Base-by-base conservation (phyloP, 1,284 basidiomycete genomes). In the Sporisorium scitamineum region DNA sequence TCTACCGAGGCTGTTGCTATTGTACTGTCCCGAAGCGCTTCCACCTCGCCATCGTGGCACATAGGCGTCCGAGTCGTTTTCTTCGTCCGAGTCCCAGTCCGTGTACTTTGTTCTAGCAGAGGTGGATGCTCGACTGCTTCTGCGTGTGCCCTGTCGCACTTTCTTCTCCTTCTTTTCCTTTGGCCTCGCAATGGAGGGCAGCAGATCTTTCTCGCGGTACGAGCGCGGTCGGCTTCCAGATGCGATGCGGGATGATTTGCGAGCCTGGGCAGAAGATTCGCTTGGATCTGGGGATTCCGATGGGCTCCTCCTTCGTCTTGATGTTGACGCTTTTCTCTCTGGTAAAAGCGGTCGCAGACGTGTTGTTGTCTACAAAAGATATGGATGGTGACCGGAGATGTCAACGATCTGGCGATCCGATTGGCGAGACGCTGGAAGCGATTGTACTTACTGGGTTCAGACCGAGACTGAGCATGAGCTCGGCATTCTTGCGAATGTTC, bases 401-500 rank as follows among this genome's bases (percentile, higher is more conserved):
- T 50, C 48, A 29, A 14, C 13, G 27, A 48, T 18, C 7, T n/a
- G 27, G 27, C 3, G 26, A 48, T 34, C 29, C 32, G 41, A 31
- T 10, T 6, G 14, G 29, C 24, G 42, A 22, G 20, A 29, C n/a
- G 42, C 29, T 3, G n/a, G 18, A 18, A 18, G 54, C 37, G 18
- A 32, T 34, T 29, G n/a, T 48, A 65, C 73, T 64, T n/a, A 70
- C 68, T 22, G 59, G 44, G 22, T 63, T 47, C 31, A 80, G 61
- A 22, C 76, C 75, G 0, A 84, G 65, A 57, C 60, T 75, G 32
- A 67, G 79, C 60, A 81, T 56, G 44, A 82, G 54, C 52, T 64
- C 65, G 51, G 75, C 60, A 65, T 80, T 86, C 73, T 79, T 84
- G 80, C 80, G 77, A 39, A 87, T 87, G 68, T 86, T 87, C 47